A percentile compares a stretch with the other conserved stretches of the same genome.
These are phyloP conservation scores for Neonectria neomacrospora DNA, from an alignment of 2,329 filamentous ascomycete species.

Conservation along the genomic window DNA sequence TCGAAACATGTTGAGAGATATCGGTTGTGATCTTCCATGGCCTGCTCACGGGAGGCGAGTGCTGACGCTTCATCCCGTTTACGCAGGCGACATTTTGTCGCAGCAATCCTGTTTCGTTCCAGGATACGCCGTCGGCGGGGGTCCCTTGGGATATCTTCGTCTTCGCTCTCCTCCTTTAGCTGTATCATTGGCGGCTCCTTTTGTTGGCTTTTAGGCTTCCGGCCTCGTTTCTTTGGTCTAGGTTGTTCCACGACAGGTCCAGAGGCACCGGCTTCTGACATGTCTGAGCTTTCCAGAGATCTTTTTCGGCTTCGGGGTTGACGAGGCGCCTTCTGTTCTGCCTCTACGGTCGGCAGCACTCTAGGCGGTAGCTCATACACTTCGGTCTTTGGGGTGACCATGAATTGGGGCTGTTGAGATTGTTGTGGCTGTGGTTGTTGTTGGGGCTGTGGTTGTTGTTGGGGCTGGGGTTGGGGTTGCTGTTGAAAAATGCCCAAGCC, in stretches of 20 bases:
- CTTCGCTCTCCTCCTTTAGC: constrained; percentile 34
- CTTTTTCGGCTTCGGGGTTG: constrained; percentile 24
- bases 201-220: constrained; percentile 39
- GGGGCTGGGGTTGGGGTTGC: constrained; percentile 28
- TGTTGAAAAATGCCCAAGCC: constrained; percentile 33
- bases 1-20: constrained; percentile 44
- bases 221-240: constrained; percentile 42
- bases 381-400: constrained; percentile 12
- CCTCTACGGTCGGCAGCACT: constrained; percentile 25
- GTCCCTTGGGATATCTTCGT: constrained; percentile 38
- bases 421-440: background rate
- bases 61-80: constrained; percentile 47
- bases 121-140: constrained; percentile 43
- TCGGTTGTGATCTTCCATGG: constrained; percentile 46
- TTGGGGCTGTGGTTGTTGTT: constrained; percentile 11
- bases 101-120: constrained; percentile 48
- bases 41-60: constrained; percentile 44
- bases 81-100: constrained; percentile 47
- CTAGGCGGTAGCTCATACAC: constrained; percentile 13
- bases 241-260: constrained; percentile 7
- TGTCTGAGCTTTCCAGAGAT: constrained; percentile 27
- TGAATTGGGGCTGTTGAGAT: constrained; percentile 19
- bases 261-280: constrained; percentile 14
- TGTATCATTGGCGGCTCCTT: constrained; percentile 25
- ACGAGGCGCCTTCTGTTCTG: constrained; percentile 27